Evolutionary conservation across 331 rosid species (phyloP).

Genomic region (Ulmus americana): DNA sequence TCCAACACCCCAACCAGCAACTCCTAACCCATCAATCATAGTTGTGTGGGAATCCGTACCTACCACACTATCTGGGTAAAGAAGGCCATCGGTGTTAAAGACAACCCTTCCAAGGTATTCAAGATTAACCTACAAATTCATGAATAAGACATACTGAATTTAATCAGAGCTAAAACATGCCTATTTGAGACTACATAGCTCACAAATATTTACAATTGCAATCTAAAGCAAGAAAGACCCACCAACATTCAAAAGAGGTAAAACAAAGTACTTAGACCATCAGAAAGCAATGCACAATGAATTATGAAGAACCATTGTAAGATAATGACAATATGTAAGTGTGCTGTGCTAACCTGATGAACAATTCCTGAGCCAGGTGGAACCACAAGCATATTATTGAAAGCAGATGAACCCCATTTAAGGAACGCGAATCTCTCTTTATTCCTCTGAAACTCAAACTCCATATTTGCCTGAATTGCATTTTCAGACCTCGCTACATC

Average conservation of each 20-base stretch:
- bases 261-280: not conserved
- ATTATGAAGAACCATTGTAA: slow-evolving; percentile 11
- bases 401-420: slow-evolving; percentile 86
- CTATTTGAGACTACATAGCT: not conserved
- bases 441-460: slow-evolving; percentile 74
- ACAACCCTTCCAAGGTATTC: slow-evolving; percentile 88
- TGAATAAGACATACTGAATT: not conserved
- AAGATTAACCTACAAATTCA: slow-evolving; percentile 55
- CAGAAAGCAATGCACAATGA: not conserved
- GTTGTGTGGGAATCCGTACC: slow-evolving; percentile 90
- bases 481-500: slow-evolving; percentile 73
- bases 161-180: not conserved
- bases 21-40: slow-evolving; percentile 85
- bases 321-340: slow-evolving; percentile 3
- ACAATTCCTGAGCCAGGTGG: slow-evolving; percentile 92
- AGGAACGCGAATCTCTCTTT: slow-evolving; percentile 83
- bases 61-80: slow-evolving; percentile 84
- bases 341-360: slow-evolving; percentile 52
- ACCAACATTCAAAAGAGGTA: not conserved
- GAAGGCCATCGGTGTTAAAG: slow-evolving; percentile 64
- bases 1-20: slow-evolving; percentile 92
- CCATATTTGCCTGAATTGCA: slow-evolving; percentile 86
- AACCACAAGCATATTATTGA: slow-evolving; percentile 79
- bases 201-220: not conserved
- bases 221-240: not conserved